phyloP scores from a whole-genome alignment of 768 basidiomycete species.

The Termitomyces sp. region DNA sequence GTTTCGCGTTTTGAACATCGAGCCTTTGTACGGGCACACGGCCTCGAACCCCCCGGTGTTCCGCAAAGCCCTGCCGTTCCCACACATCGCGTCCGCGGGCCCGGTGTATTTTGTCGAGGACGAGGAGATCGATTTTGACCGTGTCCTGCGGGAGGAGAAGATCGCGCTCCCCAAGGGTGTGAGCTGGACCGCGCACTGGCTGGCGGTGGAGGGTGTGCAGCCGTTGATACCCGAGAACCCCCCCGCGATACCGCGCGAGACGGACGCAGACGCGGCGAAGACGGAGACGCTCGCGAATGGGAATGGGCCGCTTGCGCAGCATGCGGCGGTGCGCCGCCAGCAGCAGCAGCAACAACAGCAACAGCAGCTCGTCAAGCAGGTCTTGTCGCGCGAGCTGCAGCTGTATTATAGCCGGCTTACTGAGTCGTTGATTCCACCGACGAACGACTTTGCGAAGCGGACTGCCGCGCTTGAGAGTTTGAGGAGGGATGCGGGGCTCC shows the following conservation, averaged over 20 bases:
- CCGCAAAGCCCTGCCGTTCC: slow-evolving; percentile 52
- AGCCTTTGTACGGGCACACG: slow-evolving; percentile 87
- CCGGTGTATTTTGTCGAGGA: slow-evolving; percentile 93
- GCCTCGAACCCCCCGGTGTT: slow-evolving; percentile 58
- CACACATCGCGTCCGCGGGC: slow-evolving; percentile 46
- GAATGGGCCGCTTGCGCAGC: slow-evolving; percentile 15
- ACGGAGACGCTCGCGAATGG: slow-evolving; percentile 15
- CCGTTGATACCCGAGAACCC: slow-evolving; percentile 18
- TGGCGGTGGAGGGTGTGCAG: slow-evolving; percentile 97
- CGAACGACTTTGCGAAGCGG: slow-evolving; percentile 63
- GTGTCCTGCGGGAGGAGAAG: slow-evolving; percentile 81
- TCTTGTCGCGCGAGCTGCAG: slow-evolving; percentile 89
- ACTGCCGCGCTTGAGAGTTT: slow-evolving; percentile 88
- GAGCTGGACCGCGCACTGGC: slow-evolving; percentile 93
- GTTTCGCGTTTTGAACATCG: slow-evolving; percentile 90
- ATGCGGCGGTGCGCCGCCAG: slow-evolving; percentile 27
- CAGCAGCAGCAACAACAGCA: slow-evolving; percentile 48
- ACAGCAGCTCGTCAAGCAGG: slow-evolving; percentile 83
- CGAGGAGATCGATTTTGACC: slow-evolving; percentile 96
- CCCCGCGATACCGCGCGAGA: slow-evolving; percentile 18
- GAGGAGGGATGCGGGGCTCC: slow-evolving; percentile 84
- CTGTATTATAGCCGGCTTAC: slow-evolving; percentile 93
- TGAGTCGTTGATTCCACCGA: slow-evolving; percentile 69
- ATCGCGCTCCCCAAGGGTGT: slow-evolving; percentile 75
- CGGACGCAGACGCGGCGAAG: slow-evolving; percentile 19